Percentiles rank a stretch among this genome's conserved stretches.
These are phyloP conservation scores for Quercus alba DNA, from an alignment of 306 rosid genomes.

Conservation along the genomic window DNA sequence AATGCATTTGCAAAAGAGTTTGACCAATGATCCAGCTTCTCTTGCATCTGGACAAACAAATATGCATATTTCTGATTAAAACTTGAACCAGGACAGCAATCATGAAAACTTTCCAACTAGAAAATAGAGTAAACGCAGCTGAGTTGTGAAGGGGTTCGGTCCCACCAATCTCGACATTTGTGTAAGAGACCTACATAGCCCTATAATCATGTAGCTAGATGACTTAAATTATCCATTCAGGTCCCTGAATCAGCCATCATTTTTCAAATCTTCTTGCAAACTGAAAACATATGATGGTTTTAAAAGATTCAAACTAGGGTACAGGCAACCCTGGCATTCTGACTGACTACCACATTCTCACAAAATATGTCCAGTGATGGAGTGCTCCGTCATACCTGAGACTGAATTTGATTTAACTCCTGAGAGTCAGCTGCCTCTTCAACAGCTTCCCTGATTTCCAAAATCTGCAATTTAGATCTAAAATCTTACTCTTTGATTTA, in stretches of 20 bases:
- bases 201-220: neutral
- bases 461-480: conserved; percentile 48
- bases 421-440: conserved; percentile 75
- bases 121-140: neutral
- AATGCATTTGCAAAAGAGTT: conserved; percentile 52
- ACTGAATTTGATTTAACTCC: conserved; percentile 55
- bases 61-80: conserved; percentile 2
- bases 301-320: neutral
- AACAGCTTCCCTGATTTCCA: conserved; percentile 95
- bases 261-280: neutral
- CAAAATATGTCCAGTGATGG: neutral
- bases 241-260: neutral
- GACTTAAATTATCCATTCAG: neutral
- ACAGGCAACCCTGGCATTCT: neutral
- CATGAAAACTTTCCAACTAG: conserved; percentile 15
- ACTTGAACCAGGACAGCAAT: conserved; percentile 6
- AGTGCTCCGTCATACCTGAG: conserved; percentile 45
- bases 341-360: neutral
- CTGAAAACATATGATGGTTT: neutral
- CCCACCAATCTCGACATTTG: neutral
- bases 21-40: conserved; percentile 70
- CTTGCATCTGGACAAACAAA: conserved; percentile 64
- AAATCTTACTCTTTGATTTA: neutral
- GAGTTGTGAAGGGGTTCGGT: neutral
- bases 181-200: neutral